Evolutionary conservation across 768 basidiomycete genomes (phyloP).

Genomic region (Leccinum rimulosum): DNA sequence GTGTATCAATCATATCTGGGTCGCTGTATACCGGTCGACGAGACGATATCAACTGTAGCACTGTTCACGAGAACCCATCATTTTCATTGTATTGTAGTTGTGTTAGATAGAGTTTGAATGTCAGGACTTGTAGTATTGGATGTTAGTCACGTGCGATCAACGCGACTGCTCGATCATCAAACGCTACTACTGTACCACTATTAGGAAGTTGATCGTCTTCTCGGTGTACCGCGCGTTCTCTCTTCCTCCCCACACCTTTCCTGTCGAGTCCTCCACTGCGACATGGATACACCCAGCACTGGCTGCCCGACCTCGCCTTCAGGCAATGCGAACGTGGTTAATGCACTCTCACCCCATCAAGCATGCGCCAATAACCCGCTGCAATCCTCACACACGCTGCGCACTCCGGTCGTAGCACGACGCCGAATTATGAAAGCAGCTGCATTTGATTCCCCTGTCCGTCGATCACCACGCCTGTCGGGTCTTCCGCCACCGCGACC

Average conservation of each 20-base stretch:
- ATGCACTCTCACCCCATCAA: constrained; percentile 39
- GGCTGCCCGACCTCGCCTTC: constrained; percentile 30
- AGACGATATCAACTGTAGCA: background rate
- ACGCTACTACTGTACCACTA: background rate
- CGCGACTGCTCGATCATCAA: constrained; percentile 27
- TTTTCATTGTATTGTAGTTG: constrained; percentile 9
- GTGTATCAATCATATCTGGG: background rate
- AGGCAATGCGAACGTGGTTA: constrained; percentile 39
- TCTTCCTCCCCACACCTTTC: background rate
- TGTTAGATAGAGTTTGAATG: background rate
- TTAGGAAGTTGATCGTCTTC: background rate
- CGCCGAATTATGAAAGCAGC: constrained; percentile 28
- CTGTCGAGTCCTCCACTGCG: background rate
- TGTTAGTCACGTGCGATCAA: constrained; percentile 29
- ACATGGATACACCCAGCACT: constrained; percentile 22
- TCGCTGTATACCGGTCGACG: background rate
- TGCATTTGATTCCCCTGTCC: constrained; percentile 34
- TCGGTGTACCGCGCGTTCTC: background rate
- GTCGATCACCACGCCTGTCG: constrained; percentile 53
- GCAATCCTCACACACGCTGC: constrained; percentile 52
- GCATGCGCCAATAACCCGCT: constrained; percentile 48
- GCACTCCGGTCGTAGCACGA: constrained; percentile 34
- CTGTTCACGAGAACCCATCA: background rate
- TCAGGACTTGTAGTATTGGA: background rate
- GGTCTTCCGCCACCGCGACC: constrained; percentile 32